Evolutionary conservation across 1,139 yeast species (phyloP), one percentile per base, ranked within the genome.

Genomic region (Yarrowia galli): DNA sequence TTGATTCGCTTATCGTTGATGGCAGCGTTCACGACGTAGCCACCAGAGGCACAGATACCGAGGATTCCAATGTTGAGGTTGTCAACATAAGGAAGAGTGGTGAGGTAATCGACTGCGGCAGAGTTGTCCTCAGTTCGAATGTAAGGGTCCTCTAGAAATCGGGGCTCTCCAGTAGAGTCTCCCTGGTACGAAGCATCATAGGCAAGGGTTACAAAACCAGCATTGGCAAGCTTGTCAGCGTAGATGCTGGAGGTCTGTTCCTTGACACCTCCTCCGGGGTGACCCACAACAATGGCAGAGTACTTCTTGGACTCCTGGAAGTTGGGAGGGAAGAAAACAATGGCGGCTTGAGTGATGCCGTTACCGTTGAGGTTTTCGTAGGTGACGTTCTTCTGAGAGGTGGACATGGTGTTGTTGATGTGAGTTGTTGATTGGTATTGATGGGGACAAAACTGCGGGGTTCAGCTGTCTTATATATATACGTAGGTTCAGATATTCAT

Each of bases 141-240:
- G 51, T 32, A 20, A 10, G 73, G 72, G 49, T 69, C 38, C 54
- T 71, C 73, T 20, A 68, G 53, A 12, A 46, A 23, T 25, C 71
- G 69, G 10, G 73, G 73, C 58, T 58, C 54, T 1, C 73, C 73
- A 10, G 56, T 68, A n/a, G 68, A 58, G 23, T 67, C 72, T n/a
- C 73, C 73, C 58, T 71, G 72, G 53, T 61, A 69, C 28, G 69
- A 36, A 7, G 73, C 71, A 53, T 71, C 73, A 46, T 49, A 69
- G 22, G 70, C 68, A n/a, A 71, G 20, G 20, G 69, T 58, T 8
- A 68, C 35, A 35, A 61, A 71, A 35, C 73, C 73, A 0, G 23
- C 46, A 6, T 65, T 67, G 25, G 70, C 66, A 12, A 71, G 68
- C 23, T 16, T 25, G 9, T 49, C 20, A 15, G 73, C 73, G 51